Conservation (phyloP, 495 filamentous ascomycete species). For the Lepraria neglecta region DNA sequence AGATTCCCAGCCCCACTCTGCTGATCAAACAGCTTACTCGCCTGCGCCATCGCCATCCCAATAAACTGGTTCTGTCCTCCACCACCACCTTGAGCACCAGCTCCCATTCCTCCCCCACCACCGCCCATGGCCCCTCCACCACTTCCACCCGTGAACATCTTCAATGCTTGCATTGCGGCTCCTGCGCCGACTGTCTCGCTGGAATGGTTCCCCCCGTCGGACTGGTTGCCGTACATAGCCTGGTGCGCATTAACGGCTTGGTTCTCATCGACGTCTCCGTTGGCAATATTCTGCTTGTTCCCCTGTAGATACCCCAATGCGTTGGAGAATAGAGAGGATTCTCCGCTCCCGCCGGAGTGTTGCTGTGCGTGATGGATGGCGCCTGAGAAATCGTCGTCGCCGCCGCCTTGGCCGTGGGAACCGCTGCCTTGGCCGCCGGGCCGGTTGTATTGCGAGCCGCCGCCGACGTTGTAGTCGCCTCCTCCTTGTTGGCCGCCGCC, state of each 20-base stretch:
- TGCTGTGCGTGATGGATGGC: slow-evolving; percentile 44
- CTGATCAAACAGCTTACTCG: slow-evolving; percentile 59
- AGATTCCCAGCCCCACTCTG: slow-evolving; percentile 45
- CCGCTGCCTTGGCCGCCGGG: slow-evolving; percentile 18
- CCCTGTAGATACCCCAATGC: slow-evolving; percentile 45
- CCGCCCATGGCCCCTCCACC: slow-evolving; percentile 11
- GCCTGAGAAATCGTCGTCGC: slow-evolving; percentile 41
- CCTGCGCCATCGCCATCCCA: slow-evolving; percentile 63
- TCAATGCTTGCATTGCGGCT: slow-evolving; percentile 62
- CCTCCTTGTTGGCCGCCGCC: slow-evolving; percentile 5
- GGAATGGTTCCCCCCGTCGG: slow-evolving; percentile 29
- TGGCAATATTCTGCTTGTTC: slow-evolving; percentile 34
- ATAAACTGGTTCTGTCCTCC: slow-evolving; percentile 54
- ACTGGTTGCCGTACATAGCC: slow-evolving; percentile 43
- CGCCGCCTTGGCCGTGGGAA: slow-evolving; percentile 21
- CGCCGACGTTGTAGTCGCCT: slow-evolving; percentile 4
- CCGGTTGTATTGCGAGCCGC: slow-evolving; percentile 9
- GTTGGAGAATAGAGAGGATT: slow-evolving; percentile 43
- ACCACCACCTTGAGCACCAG: slow-evolving; percentile 23
- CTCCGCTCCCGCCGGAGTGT: slow-evolving; percentile 30
- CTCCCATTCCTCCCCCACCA: slow-evolving; percentile 34
- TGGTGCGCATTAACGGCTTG: slow-evolving; percentile 51
- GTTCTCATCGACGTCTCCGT: slow-evolving; percentile 50
- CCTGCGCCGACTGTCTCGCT: slow-evolving; percentile 48
- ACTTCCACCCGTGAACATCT: slow-evolving; percentile 51